These are phyloP conservation scores for Mayamaea pseudoterrestris DNA, from an alignment of 108 stramenopile species.

Conservation along the genomic window DNA sequence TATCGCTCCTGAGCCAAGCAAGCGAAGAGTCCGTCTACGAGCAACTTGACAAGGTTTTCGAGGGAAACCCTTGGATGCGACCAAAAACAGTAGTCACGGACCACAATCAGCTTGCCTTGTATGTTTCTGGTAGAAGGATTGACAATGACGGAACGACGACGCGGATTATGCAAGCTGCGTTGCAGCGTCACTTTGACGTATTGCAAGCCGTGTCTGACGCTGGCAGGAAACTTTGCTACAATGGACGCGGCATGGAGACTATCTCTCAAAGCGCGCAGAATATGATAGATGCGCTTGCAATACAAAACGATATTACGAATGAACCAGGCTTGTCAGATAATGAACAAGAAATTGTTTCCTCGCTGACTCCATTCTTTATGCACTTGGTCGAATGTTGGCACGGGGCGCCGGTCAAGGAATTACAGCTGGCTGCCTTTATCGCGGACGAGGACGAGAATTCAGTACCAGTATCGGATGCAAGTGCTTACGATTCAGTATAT, in stretches of 20 bases:
- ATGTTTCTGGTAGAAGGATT: constrained; percentile 1
- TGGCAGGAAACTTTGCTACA: constrained; percentile 8
- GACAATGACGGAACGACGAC: no score
- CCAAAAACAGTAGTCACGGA: constrained; percentile 22
- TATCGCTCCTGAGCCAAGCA: constrained; percentile 15
- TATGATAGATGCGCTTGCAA: constrained; percentile 4
- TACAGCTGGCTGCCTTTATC: constrained; percentile 17
- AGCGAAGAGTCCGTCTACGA: neutral
- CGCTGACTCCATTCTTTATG: constrained; percentile 20
- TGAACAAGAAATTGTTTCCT: neutral
- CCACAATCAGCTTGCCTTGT: constrained; percentile 13
- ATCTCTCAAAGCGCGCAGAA: constrained; percentile 9
- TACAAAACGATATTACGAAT: neutral
- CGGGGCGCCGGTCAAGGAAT: constrained; percentile 14
- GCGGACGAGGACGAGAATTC: neutral
- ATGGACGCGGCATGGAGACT: constrained; percentile 17
- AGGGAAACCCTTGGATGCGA: constrained; percentile 40
- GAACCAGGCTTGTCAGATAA: constrained; percentile 5
- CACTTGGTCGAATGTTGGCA: constrained; percentile 34
- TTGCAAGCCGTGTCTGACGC: constrained; percentile 8
- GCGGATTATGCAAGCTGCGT: constrained; percentile 2
- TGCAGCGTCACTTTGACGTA: constrained; percentile 19
- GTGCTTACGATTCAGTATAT: constrained; percentile 13
- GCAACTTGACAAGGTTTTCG: constrained; percentile 7
- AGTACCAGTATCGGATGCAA: neutral